phyloP scores from a whole-genome alignment of 106 monocot species.

The Acanthochlamys bracteata region DNA sequence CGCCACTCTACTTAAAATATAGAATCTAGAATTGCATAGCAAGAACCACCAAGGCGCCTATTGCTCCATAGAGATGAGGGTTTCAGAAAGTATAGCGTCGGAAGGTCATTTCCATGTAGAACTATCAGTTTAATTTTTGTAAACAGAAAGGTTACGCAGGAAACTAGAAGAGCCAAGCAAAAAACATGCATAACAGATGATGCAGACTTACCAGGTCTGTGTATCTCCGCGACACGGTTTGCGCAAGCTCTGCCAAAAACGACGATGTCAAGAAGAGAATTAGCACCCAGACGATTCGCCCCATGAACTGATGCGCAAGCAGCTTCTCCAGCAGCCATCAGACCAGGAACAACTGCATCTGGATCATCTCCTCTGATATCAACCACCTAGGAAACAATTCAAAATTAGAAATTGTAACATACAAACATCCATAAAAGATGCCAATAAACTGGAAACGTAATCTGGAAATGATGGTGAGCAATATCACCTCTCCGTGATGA shows the following conservation, averaged over 20 bases:
- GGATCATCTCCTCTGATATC: slow-evolving; percentile 63
- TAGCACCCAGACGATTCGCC: slow-evolving; percentile 94
- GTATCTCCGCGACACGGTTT: slow-evolving; percentile 82
- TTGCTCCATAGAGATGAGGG: no score
- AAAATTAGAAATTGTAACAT: neutral
- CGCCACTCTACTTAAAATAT: no score
- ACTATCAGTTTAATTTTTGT: no score
- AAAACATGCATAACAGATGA: no score
- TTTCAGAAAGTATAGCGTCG: no score
- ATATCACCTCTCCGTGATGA: slow-evolving; percentile 80
- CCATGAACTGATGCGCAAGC: slow-evolving; percentile 99
- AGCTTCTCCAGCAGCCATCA: slow-evolving; percentile 96
- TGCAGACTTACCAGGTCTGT: slow-evolving; percentile 55
- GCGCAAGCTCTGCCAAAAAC: slow-evolving; percentile 99
- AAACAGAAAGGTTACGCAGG: no score
- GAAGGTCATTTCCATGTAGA: no score
- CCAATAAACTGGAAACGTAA: neutral
- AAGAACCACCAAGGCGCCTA: no score
- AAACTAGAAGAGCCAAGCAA: no score
- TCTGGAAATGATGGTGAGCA: no score
- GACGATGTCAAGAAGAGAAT: slow-evolving; percentile 97
- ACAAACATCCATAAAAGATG: neutral
- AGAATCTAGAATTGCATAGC: no score
- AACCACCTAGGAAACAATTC: slow-evolving; percentile 42
- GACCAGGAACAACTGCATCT: slow-evolving; percentile 78